These are phyloP conservation scores for Pythium rishiriense DNA, from an alignment of 352 stramenopile genomes.

Conservation along the genomic window DNA sequence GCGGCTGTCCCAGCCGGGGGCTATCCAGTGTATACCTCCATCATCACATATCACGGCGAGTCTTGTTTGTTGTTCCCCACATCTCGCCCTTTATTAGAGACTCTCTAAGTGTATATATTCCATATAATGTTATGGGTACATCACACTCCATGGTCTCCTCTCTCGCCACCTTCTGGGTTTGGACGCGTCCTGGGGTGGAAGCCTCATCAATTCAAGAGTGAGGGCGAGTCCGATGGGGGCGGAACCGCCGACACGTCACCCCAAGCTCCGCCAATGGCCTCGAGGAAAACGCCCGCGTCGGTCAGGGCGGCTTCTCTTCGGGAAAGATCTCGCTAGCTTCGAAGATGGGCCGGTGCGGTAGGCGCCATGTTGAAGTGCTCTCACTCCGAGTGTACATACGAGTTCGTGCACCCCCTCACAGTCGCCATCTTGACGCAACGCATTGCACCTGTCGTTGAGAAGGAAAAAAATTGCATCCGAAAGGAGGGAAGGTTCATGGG, in stretches of 20 bases:
- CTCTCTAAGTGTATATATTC: neutral
- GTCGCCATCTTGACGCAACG: neutral
- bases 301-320: neutral
- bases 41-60: neutral
- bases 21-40: neutral
- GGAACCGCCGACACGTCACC: neutral
- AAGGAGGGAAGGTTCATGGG: neutral
- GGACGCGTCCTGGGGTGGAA: neutral
- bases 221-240: neutral
- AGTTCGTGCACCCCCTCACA: too few relatives aligned
- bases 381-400: neutral
- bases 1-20: neutral
- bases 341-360: neutral
- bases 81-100: neutral
- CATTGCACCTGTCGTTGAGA: neutral
- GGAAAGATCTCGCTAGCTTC: neutral
- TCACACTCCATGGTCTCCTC: neutral
- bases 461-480: neutral
- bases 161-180: neutral
- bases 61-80: neutral
- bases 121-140: neutral
- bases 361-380: too few relatives aligned
- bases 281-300: neutral
- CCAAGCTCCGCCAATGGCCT: constrained; percentile 2
- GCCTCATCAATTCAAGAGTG: neutral